phyloP scores from a whole-genome alignment of 352 stramenopile genomes.

The Globisporangium solare region DNA sequence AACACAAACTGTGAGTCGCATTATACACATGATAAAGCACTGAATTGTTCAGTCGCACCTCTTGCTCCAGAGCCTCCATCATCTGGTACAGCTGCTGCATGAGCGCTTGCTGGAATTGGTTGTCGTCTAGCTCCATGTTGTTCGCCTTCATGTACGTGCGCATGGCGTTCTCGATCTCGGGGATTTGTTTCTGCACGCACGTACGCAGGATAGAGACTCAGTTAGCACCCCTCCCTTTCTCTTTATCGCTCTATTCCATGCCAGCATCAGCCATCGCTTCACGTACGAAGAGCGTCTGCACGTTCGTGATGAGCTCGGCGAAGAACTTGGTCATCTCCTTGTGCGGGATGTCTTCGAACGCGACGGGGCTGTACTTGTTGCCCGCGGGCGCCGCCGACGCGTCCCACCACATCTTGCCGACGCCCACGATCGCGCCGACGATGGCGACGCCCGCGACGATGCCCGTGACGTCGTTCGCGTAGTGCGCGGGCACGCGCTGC shows the following conservation, averaged over 20 bases:
- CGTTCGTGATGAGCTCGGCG: constrained; percentile 52
- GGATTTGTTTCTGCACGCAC: constrained; percentile 47
- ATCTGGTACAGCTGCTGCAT: constrained; percentile 71
- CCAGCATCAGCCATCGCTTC: background rate
- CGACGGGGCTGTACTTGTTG: constrained; percentile 3
- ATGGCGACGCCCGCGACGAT: constrained; percentile 67
- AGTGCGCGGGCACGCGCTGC: constrained; percentile 19
- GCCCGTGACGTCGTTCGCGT: constrained; percentile 49
- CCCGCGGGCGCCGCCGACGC: constrained; percentile 37
- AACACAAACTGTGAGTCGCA: too few relatives aligned
- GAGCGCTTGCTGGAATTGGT: constrained; percentile 71
- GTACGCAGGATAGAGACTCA: background rate
- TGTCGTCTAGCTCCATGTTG: constrained; percentile 58
- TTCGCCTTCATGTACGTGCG: constrained; percentile 65
- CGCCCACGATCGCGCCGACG: constrained; percentile 56
- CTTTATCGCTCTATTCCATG: background rate
- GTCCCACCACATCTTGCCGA: constrained; percentile 87
- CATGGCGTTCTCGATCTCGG: constrained; percentile 57
- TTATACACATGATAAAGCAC: too few relatives aligned
- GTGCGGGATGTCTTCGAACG: constrained; percentile 55
- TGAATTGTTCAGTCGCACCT: constrained; percentile 12
- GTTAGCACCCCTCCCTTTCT: background rate
- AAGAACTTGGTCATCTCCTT: constrained; percentile 69
- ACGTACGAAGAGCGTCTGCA: constrained; percentile 65
- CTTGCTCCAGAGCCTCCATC: constrained; percentile 63